These are phyloP conservation scores for Talaromyces amestolkiae DNA, from an alignment of 2,329 filamentous ascomycete species.

Conservation along the genomic window DNA sequence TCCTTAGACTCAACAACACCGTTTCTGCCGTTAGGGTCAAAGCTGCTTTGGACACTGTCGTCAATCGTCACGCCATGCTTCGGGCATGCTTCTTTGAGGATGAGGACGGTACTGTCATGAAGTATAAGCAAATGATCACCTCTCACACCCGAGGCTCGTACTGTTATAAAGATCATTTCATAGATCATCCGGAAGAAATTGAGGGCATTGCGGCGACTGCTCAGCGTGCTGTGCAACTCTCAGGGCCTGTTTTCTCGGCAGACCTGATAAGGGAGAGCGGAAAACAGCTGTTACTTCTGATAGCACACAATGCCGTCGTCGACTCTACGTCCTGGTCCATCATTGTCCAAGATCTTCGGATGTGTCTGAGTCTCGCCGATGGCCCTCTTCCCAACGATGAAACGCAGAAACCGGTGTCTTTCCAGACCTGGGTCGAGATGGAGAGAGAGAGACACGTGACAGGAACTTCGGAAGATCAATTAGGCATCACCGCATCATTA, in stretches of 20 bases:
- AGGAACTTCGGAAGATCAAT: neutral
- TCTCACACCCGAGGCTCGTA: neutral
- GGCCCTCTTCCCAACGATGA: neutral
- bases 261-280: neutral
- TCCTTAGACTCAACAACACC: neutral
- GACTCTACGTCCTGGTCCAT: slow-evolving; percentile 1
- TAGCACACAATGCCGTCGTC: slow-evolving; percentile 1
- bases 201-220: neutral
- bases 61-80: neutral
- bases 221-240: neutral
- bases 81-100: neutral
- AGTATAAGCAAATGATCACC: neutral
- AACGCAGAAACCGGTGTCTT: neutral
- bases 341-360: neutral
- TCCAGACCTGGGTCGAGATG: neutral
- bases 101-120: neutral
- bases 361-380: neutral
- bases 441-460: neutral
- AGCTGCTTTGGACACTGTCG: neutral
- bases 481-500: neutral
- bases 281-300: slow-evolving; percentile 2
- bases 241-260: slow-evolving; percentile 3
- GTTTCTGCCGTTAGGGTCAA: neutral
- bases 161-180: neutral
- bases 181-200: neutral